Base-by-base conservation (phyloP, 148 eudicot genomes). In the Amaranthus hypochondriacus region DNA sequence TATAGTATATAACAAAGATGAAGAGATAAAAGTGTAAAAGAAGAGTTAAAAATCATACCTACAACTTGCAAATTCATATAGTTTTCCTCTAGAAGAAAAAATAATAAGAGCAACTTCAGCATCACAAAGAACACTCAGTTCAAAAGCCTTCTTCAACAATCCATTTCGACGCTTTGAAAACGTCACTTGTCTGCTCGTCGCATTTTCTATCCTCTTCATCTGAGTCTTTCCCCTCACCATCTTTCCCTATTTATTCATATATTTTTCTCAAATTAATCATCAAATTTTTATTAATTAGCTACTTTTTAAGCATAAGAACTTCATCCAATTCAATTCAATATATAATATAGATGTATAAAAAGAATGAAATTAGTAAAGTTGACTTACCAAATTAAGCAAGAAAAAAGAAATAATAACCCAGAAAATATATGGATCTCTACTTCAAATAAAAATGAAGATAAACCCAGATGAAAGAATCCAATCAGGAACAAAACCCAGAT, bases 201-300 rank as follows among this genome's bases (percentile, higher is more conserved):
- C 86, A 56, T 86, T 86, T 59, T 86, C 89, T 62, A 86, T 86
- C 57, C 87, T 61, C 72, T 81, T 84, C 89, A 86, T 81, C 65
- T 84, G 85, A 0, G 89, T 86, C 73, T 86, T 86, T 10, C 89
- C 89, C 51, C 89, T 81, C 81, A 84, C 89, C 89, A 86, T 86
- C 71, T 76, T 78, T 39, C 10, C 43, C 46, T 21, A 2, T 12
- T 60, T 18, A 18, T 28, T 60, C 18, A 18, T 60, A 6, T 13
- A 3, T 66, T 66, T 46, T 7, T 51, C 18, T 44, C 51, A 5
- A 2, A 3, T 9, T 58, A 14, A 61, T 61, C 64, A 61, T 61
- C 64, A 61, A 62, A 62, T 6, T 61, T 2, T 18, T 39, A 7
- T 28, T 28, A 28, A 28, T 28, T 28, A 28, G 2, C 2, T 28